These are phyloP conservation scores for Paramecium caudatum DNA, from an alignment of 73 alveolate genomes.

Conservation along the genomic window DNA sequence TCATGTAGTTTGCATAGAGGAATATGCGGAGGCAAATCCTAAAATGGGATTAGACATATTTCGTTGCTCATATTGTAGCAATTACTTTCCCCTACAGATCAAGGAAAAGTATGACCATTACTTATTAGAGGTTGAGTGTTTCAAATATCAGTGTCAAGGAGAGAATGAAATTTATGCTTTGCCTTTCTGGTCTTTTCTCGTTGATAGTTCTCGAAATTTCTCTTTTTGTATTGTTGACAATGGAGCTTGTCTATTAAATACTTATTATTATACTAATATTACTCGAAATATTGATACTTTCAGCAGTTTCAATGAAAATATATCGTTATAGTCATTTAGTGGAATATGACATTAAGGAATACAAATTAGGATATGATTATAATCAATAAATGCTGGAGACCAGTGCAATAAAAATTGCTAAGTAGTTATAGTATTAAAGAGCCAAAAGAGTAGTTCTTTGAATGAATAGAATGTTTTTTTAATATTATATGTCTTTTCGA, in stretches of 20 bases:
- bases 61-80: not conserved
- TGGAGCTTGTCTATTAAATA: not conserved
- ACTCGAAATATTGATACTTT: not conserved
- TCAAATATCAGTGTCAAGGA: not conserved
- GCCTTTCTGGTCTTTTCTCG: not conserved
- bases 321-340: conserved; percentile 17
- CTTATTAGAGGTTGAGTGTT: not conserved
- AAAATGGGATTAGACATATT: not conserved
- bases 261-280: conserved; percentile 3
- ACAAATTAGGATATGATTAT: conserved; percentile 5
- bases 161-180: not conserved
- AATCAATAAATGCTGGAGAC: not conserved
- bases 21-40: conserved; percentile 6
- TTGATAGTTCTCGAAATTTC: not conserved
- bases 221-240: not conserved
- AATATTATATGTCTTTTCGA: no score
- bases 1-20: not conserved
- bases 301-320: not conserved
- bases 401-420: not conserved
- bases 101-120: conserved; percentile 13
- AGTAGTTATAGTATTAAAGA: conserved; percentile 14
- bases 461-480: no score
- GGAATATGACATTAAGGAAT: conserved; percentile 2
- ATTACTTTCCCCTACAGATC: not conserved
- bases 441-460: not conserved